phyloP scores from a whole-genome alignment of 2,329 filamentous ascomycete genomes.

The Zymoseptoria tritici region DNA sequence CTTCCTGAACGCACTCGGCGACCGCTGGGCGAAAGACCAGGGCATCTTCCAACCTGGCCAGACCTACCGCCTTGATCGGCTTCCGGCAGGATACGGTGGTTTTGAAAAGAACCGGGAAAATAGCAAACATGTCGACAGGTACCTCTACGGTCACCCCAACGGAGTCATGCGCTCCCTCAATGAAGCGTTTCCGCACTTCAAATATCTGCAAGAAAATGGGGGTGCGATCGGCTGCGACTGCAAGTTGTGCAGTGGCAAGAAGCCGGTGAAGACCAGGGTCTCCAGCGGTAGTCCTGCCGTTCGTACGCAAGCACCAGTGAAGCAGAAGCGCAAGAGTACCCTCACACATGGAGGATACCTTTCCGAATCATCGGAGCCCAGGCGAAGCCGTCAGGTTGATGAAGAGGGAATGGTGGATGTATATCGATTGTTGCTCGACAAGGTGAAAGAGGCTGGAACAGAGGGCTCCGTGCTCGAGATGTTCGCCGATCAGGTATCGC shows the following conservation, averaged over 20 bases:
- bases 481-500: conserved; percentile 44
- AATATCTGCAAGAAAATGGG: conserved; percentile 45
- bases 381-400: conserved; percentile 31
- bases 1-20: conserved; percentile 21
- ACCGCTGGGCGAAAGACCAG: conserved; percentile 23
- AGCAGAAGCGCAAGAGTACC: background rate
- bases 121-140: conserved; percentile 42
- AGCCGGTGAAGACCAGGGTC: conserved; percentile 3
- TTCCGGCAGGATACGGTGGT: conserved; percentile 49
- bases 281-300: conserved; percentile 10
- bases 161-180: conserved; percentile 48
- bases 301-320: background rate
- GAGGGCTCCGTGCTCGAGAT: conserved; percentile 35
- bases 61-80: conserved; percentile 43
- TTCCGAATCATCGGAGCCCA: conserved; percentile 8
- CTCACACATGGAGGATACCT: conserved; percentile 6
- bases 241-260: conserved; percentile 36
- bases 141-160: conserved; percentile 50
- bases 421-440: conserved; percentile 43
- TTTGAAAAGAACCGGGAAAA: conserved; percentile 43
- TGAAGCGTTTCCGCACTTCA: conserved; percentile 51
- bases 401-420: conserved; percentile 49
- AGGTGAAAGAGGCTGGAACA: conserved; percentile 34
- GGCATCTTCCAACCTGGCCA: conserved; percentile 5
- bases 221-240: conserved; percentile 42